Base-by-base conservation (phyloP, 225 moss, liverwort and hornwort genomes). In the Climacium dendroides region DNA sequence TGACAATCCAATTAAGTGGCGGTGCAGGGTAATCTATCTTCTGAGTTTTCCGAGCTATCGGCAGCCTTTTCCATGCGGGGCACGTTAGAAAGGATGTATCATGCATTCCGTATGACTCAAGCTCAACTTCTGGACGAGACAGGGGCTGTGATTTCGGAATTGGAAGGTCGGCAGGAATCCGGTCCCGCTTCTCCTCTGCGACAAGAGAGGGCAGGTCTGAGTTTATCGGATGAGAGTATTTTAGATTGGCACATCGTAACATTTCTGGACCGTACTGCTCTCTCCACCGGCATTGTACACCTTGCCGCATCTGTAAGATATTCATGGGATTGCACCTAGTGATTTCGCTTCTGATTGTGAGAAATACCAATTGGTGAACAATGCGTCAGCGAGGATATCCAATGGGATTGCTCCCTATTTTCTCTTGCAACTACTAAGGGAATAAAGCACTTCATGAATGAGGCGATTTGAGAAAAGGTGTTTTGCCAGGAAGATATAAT, bases 221-320 rank as follows among this genome's bases (percentile, higher is more conserved):
- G 80, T 90, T 80, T 85, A 35, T 58, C 91, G 80, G 93, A 93
- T 89, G 91, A 91, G 53, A 89, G 80, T 80, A 85, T 87, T 80
- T 74, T 90, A 72, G 91, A 93, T 91, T 91, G 90, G 93, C 91
- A 91, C 87, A 90, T 90, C 65, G 78, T 91, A 65, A 81, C 93
- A 58, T 93, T 89, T 81, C 87, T 93, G 76, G 93, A 90, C 53
- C 93, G 91, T 57, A 90, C 90, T 80, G 93, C 89, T 83, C 90
- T 89, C 83, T 87, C 91, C 75, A 89, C 90, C 64, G 85, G 91
- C 83, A 83, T 91, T 80, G 89, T 89, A 60, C 87, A 90, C 77
- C 70, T 91, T 41, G 85, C 93, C 73, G 89, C 90, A 75, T 89
- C 89, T 84, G 93, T 93, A 93, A 93, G 93, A 89, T 83, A 59